A percentile compares a stretch with the other conserved stretches of the same genome.
phyloP scores from a whole-genome alignment of 768 basidiomycete genomes.

The Lentinula sp. region DNA sequence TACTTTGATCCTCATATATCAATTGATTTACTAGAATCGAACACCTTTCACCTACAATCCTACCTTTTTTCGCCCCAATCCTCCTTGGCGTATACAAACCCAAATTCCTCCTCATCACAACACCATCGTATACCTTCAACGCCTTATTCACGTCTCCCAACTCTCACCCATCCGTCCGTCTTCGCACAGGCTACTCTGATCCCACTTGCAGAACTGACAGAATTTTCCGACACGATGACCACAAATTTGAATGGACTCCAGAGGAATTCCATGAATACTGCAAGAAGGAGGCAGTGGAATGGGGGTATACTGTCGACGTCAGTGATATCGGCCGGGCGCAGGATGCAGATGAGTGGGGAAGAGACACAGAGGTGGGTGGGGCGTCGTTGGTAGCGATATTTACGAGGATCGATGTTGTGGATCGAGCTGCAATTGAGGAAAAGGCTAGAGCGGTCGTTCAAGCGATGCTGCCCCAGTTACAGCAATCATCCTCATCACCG shows the following conservation, averaged over 20 bases:
- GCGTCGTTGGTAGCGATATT: constrained; percentile 70
- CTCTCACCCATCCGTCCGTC: constrained; percentile 29
- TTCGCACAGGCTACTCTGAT: constrained; percentile 52
- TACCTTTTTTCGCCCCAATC: constrained; percentile 60
- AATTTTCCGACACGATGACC: constrained; percentile 75
- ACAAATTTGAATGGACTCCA: constrained; percentile 86
- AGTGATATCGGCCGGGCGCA: constrained; percentile 52
- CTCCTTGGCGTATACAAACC: constrained; percentile 79
- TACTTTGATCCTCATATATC: not conserved
- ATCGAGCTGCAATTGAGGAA: constrained; percentile 23
- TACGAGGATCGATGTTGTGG: constrained; percentile 21
- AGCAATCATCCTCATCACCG: constrained; percentile 7
- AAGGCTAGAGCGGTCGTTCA: constrained; percentile 28
- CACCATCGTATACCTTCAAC: constrained; percentile 83
- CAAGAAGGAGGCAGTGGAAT: constrained; percentile 42
- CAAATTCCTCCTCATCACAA: constrained; percentile 68
- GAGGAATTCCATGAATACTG: constrained; percentile 73
- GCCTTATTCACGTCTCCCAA: constrained; percentile 60
- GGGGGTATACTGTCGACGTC: constrained; percentile 67
- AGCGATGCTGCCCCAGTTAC: constrained; percentile 10
- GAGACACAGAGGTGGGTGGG: constrained; percentile 57
- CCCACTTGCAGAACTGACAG: constrained; percentile 72
- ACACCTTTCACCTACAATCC: constrained; percentile 56
- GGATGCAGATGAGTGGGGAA: constrained; percentile 66
- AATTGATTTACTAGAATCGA: constrained; percentile 55